A percentile compares a stretch with the other conserved stretches of the same genome.
Conservation (phyloP, 192 early-diverging fungal species). For the Gaertneriomyces semiglobifer region DNA sequence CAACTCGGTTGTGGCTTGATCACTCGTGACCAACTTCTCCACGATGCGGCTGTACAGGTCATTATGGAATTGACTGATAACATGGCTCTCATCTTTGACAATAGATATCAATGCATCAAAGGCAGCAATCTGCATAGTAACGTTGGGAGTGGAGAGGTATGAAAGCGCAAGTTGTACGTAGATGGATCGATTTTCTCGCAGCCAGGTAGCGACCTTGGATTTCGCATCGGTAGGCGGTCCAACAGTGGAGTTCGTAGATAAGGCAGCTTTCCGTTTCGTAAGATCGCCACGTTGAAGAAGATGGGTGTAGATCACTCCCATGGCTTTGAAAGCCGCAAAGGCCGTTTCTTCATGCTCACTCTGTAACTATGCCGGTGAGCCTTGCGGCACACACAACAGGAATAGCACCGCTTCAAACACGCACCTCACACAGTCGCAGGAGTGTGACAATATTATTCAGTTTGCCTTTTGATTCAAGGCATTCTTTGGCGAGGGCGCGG, state of each 20-base stretch:
- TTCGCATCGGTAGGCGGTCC: constrained; percentile 6
- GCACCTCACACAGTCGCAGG: constrained; percentile 51
- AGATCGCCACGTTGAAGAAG: constrained; percentile 38
- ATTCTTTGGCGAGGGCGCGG: constrained; percentile 54
- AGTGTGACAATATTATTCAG: constrained; percentile 75
- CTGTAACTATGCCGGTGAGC: constrained; percentile 28
- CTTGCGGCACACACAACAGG: background rate
- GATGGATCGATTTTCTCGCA: constrained; percentile 71
- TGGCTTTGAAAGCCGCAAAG: constrained; percentile 67
- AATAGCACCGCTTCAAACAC: background rate
- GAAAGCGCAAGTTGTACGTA: constrained; percentile 56
- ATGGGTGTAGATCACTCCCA: constrained; percentile 65
- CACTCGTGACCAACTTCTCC: constrained; percentile 52
- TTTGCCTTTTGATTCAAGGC: constrained; percentile 64
- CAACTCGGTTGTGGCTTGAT: constrained; percentile 37
- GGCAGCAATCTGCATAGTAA: constrained; percentile 71
- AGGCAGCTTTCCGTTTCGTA: constrained; percentile 1
- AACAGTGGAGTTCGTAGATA: background rate
- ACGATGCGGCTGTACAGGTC: constrained; percentile 56
- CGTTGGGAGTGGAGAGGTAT: constrained; percentile 57
- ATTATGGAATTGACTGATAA: constrained; percentile 65
- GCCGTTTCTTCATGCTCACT: constrained; percentile 50
- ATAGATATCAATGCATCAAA: constrained; percentile 70
- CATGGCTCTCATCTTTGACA: constrained; percentile 61
- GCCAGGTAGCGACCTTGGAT: constrained; percentile 65